Base-by-base conservation (phyloP, 768 basidiomycete genomes). In the Boletus huronensis region DNA sequence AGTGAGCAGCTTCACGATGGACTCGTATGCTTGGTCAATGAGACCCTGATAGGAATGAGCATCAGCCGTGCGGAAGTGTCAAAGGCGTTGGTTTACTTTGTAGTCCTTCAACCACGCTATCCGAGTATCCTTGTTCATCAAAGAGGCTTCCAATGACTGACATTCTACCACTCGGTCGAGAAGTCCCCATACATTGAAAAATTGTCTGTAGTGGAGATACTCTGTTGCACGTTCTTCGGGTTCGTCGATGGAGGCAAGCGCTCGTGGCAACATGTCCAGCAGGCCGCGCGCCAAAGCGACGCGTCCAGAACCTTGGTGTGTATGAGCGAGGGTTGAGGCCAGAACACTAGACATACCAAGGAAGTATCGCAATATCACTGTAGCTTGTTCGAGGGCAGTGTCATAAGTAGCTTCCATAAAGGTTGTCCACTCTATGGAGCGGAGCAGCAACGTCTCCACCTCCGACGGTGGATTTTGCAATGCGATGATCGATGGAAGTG, bases 391-490 rank as follows among this genome's bases (percentile, higher is more conserved):
- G 9, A 98, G 73, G 0, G 94, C 95, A 6, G 85, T 85, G 11
- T 77, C 73, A 58, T 87, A 84, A 1, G 95, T 98, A 6, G 79
- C 73, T 31, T 83, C 81, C 60, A 79, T 76, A 67, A 90, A 89
- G 0, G 83, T 88, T 48, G 95, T 89, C 96, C 96, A 99, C 64
- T 98, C 95, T 46, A 98, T 86, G 0, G 91, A 90, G 19, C 94
- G 83, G 29, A 96, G 77, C 8, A 98, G 75, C 45, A 89, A 68
- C 57, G 72, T 64, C 64, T 93, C 88, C 0, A 72, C 70, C 16
- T 84, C 82, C 1, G 77, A 80, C 0, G 87, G 77, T 0, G 79
- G 75, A 10, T 77, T 75, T 58, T 85, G 86, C 39, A 81, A 61
- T 2, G 76, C 72, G 44, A 83, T 79, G n/a, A 85, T 74, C 1